Evolutionary conservation across 768 basidiomycete species (phyloP).

Genomic region (Brasilioporus rufonigricans): DNA sequence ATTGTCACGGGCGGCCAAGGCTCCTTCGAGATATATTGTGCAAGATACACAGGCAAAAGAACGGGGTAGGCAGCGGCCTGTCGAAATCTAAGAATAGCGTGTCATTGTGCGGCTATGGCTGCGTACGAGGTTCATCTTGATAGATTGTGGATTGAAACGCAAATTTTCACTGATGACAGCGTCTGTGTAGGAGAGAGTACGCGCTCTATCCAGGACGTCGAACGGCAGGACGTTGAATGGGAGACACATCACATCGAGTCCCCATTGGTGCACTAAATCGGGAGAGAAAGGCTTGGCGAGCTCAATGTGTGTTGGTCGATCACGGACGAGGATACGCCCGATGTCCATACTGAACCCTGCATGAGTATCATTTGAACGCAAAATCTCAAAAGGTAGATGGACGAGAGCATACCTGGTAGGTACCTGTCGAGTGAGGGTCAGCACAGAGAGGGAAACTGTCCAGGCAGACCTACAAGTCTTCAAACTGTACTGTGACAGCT

Average conservation of each 20-base stretch:
- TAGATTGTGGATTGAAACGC: constrained; percentile 41
- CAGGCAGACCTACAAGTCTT: constrained; percentile 45
- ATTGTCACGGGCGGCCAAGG: constrained; percentile 31
- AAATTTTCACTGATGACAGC: constrained; percentile 38
- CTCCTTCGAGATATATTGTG: constrained; percentile 41
- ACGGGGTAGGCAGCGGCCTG: constrained; percentile 62
- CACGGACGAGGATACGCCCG: constrained; percentile 41
- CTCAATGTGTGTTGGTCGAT: constrained; percentile 20
- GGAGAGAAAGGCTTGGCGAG: constrained; percentile 47
- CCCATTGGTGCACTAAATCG: constrained; percentile 47
- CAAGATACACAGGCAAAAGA: constrained; percentile 62
- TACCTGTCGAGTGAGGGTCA: constrained; percentile 26
- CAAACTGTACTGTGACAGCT: constrained; percentile 34
- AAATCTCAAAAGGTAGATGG: background rate
- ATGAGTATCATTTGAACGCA: background rate
- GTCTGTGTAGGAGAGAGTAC: constrained; percentile 34
- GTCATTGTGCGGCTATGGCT: constrained; percentile 1
- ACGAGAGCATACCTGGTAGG: constrained; percentile 25
- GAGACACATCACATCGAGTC: constrained; percentile 49
- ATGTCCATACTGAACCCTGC: constrained; percentile 32
- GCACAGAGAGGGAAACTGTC: background rate
- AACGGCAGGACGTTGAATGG: constrained; percentile 59
- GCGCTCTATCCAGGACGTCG: constrained; percentile 39
- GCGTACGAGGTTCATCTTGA: constrained; percentile 47
- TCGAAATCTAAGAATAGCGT: constrained; percentile 4